Evolutionary conservation across 495 filamentous ascomycete genomes (phyloP).

Genomic region (Penicillium steckii): DNA sequence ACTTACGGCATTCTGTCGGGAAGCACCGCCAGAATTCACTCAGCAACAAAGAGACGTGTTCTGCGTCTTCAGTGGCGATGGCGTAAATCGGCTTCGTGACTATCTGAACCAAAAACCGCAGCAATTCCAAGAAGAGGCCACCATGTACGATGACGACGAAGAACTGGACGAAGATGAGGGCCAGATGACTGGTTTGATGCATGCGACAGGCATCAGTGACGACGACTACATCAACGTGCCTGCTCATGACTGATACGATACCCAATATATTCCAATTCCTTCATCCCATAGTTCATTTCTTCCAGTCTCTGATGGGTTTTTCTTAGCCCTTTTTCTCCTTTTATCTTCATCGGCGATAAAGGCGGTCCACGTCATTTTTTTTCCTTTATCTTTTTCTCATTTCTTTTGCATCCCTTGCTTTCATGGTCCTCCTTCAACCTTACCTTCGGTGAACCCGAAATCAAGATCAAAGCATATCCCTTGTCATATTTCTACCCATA

Average conservation of each 20-base stretch:
- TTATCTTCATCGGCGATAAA: slow-evolving; percentile 2
- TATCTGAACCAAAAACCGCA: slow-evolving; percentile 60
- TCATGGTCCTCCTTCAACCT: slow-evolving; percentile 13
- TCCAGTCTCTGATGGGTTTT: neutral
- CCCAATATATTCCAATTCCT: slow-evolving; percentile 8
- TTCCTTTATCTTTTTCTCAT: slow-evolving; percentile 16
- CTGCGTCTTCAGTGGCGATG: slow-evolving; percentile 92
- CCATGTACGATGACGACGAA: slow-evolving; percentile 58
- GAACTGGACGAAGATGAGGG: slow-evolving; percentile 53
- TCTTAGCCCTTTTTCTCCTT: neutral
- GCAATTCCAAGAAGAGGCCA: slow-evolving; percentile 37
- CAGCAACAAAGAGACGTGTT: slow-evolving; percentile 92
- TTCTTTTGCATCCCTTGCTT: slow-evolving; percentile 18
- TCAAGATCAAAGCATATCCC: slow-evolving; percentile 10
- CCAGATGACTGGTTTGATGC: slow-evolving; percentile 56
- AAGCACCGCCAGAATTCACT: slow-evolving; percentile 89
- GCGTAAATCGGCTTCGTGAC: slow-evolving; percentile 73
- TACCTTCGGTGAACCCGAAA: slow-evolving; percentile 3
- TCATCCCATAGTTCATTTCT: slow-evolving; percentile 11
- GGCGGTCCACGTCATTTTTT: slow-evolving; percentile 17
- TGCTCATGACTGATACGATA: slow-evolving; percentile 44
- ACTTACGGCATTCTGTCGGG: slow-evolving; percentile 77
- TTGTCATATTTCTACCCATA: slow-evolving; percentile 27
- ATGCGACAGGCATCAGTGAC: slow-evolving; percentile 50
- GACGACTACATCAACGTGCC: slow-evolving; percentile 51